A percentile compares a stretch with the other conserved stretches of the same genome.
phyloP scores from a whole-genome alignment of 306 rosid genomes.

The Fragaria iinumae region DNA sequence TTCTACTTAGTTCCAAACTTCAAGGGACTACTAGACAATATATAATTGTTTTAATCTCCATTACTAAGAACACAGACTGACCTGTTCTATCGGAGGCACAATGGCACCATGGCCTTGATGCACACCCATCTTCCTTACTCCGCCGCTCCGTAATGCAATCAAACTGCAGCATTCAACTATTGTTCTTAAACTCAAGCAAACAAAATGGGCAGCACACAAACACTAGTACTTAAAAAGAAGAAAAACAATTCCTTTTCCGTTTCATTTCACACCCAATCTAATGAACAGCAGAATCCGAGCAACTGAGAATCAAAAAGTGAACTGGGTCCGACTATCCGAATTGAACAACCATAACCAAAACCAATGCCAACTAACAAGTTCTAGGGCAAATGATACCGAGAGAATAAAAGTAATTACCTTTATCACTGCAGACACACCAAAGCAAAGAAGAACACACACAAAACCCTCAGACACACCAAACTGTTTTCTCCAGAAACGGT shows the following conservation, averaged over 20 bases:
- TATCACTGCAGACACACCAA: neutral
- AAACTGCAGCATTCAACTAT: neutral
- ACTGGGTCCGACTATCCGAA: neutral
- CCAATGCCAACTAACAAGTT: neutral
- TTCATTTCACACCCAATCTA: neutral
- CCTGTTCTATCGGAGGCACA: slow-evolving; percentile 20
- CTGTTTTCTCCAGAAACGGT: neutral
- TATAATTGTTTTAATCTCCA: neutral
- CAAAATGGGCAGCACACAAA: neutral
- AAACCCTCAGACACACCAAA: neutral
- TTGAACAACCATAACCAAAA: neutral
- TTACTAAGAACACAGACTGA: neutral
- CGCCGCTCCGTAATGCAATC: neutral
- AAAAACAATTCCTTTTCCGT: neutral
- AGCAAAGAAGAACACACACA: neutral
- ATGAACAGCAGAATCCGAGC: too few relatives aligned
- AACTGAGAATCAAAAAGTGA: neutral
- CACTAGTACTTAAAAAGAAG: neutral
- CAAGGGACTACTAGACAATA: neutral
- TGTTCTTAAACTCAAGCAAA: neutral
- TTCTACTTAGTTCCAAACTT: neutral
- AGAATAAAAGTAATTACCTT: neutral
- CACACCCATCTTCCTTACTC: slow-evolving; percentile 23
- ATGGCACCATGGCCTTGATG: slow-evolving; percentile 14
- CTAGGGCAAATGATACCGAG: neutral